Conservation (phyloP, 768 basidiomycete genomes). For the Panaeolus cyanescens region DNA sequence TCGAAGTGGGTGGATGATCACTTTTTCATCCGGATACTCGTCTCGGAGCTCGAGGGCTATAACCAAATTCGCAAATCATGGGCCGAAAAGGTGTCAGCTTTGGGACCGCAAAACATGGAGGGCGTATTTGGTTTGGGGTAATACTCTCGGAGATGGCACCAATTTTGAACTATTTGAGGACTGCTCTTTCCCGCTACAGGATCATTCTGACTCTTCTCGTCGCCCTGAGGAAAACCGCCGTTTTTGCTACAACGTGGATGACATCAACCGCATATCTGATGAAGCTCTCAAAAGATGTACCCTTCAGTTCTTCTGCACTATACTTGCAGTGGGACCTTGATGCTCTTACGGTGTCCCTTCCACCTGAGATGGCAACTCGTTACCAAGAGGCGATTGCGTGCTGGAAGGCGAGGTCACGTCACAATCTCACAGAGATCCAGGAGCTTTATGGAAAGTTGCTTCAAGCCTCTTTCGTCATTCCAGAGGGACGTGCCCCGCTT, state of each 20-base stretch:
- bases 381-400: slow-evolving; percentile 18
- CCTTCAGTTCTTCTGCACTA: slow-evolving; percentile 1
- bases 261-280: slow-evolving; percentile 32
- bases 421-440: slow-evolving; percentile 27
- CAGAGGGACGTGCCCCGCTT: slow-evolving; percentile 33
- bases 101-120: slow-evolving; percentile 20
- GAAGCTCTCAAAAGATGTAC: slow-evolving; percentile 9
- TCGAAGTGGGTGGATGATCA: slow-evolving; percentile 29
- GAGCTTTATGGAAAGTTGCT: slow-evolving; percentile 36
- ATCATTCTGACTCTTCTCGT: slow-evolving; percentile 21
- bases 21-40: slow-evolving; percentile 19
- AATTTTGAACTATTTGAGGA: slow-evolving; percentile 31
- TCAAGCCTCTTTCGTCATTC: slow-evolving; percentile 24
- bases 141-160: slow-evolving; percentile 7
- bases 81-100: neutral
- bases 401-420: slow-evolving; percentile 18
- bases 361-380: slow-evolving; percentile 6
- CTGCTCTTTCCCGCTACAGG: slow-evolving; percentile 9
- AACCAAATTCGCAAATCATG: slow-evolving; percentile 16
- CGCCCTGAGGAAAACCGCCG: slow-evolving; percentile 8
- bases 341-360: slow-evolving; percentile 6
- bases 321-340: slow-evolving; percentile 18
- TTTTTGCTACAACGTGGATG: slow-evolving; percentile 9
- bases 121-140: too few relatives aligned
- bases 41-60: slow-evolving; percentile 19